phyloP scores from a whole-genome alignment of 306 rosid genomes.

The Lagenaria siceraria region DNA sequence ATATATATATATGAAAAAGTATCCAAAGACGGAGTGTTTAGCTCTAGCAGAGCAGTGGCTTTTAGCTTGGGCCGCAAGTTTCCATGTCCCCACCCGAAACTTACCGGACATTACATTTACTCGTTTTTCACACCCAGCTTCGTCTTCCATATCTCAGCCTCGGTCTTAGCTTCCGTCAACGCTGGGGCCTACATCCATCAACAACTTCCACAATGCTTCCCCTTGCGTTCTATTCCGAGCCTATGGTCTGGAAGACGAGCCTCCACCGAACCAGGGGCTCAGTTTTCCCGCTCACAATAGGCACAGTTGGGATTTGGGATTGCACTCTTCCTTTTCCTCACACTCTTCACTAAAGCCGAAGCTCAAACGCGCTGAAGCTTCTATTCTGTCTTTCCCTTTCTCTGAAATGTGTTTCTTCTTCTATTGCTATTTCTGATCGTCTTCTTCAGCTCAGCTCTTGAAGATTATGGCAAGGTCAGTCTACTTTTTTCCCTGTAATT shows the following conservation, averaged over 20 bases:
- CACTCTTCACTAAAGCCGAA: background rate
- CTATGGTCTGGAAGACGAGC: slow-evolving; percentile 15
- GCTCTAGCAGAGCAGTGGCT: too few species aligned
- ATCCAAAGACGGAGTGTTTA: background rate
- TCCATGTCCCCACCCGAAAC: background rate
- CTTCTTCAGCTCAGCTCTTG: background rate
- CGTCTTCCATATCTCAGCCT: slow-evolving; percentile 19
- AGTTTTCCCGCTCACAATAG: slow-evolving; percentile 57
- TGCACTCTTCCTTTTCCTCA: background rate
- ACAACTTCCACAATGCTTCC: background rate
- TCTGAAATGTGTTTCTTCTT: background rate
- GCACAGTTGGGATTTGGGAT: background rate
- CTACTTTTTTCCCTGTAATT: background rate
- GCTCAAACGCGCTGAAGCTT: slow-evolving; percentile 9
- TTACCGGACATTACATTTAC: slow-evolving; percentile 16
- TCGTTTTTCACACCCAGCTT: slow-evolving; percentile 23
- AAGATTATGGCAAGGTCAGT: background rate
- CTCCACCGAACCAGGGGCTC: slow-evolving; percentile 10
- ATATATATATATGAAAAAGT: background rate
- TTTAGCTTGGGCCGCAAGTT: slow-evolving; percentile 36
- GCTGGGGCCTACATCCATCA: background rate
- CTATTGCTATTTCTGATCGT: background rate
- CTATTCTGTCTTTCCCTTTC: background rate
- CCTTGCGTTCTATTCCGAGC: background rate
- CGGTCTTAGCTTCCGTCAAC: slow-evolving; percentile 20